A percentile compares a stretch with the other conserved stretches of the same genome.
Conservation (phyloP, 495 filamentous ascomycete species). For the Podospora conica region DNA sequence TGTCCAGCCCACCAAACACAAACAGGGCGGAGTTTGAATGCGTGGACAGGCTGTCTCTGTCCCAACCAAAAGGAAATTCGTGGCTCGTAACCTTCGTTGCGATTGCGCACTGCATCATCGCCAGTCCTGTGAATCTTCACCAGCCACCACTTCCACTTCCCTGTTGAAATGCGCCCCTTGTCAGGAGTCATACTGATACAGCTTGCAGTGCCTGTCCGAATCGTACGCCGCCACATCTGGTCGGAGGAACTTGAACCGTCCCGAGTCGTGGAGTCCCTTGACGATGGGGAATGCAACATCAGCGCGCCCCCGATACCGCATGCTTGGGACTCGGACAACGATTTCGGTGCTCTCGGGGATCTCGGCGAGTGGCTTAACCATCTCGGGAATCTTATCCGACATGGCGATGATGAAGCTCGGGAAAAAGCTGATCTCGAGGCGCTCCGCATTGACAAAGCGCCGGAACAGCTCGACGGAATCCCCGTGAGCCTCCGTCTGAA, state of each 20-base stretch:
- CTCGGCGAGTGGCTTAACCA: conserved; percentile 7
- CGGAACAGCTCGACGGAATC: conserved; percentile 6
- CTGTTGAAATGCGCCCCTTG: not conserved
- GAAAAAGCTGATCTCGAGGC: conserved; percentile 14
- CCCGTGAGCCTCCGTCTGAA: not conserved
- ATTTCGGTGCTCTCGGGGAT: conserved; percentile 5
- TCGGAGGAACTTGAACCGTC: not conserved
- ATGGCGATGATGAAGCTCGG: conserved; percentile 8
- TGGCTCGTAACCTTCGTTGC: not conserved
- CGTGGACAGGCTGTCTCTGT: not conserved
- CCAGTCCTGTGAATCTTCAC: not conserved
- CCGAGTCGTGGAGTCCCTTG: not conserved
- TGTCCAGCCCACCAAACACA: not conserved
- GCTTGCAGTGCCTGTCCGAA: not conserved
- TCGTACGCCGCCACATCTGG: not conserved
- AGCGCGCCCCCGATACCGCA: not conserved
- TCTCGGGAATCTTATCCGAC: not conserved
- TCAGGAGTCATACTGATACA: not conserved
- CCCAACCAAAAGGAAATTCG: not conserved
- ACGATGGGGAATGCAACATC: not conserved
- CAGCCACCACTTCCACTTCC: not conserved
- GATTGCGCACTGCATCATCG: not conserved
- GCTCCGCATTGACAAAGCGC: conserved; percentile 3
- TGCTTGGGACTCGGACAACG: conserved; percentile 3
- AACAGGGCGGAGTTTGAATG: not conserved